Conservation (phyloP, 495 filamentous ascomycete genomes). For the Aspergillus kassunensis region DNA sequence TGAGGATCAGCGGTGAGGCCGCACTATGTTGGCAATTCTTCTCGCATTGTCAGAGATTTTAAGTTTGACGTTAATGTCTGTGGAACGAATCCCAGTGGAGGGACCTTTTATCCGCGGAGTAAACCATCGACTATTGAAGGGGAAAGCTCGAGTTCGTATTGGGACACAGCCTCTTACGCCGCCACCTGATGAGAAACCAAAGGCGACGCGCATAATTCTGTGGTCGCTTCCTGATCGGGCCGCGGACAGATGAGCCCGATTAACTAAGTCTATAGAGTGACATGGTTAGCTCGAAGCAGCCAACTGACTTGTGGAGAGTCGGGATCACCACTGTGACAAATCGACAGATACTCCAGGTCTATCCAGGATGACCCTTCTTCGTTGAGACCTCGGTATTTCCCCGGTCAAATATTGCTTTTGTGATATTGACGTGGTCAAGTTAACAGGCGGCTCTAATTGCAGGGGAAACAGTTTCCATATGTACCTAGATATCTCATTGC, state of each 20-base stretch:
- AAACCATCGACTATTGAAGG: neutral
- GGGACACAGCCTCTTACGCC: neutral
- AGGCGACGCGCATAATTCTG: neutral
- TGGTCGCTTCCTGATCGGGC: neutral
- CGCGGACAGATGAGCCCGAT: neutral
- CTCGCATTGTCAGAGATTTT: slow-evolving; percentile 6
- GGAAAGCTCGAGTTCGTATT: neutral
- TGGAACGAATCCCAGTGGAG: slow-evolving; percentile 21
- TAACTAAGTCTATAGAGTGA: neutral
- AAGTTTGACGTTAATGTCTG: neutral
- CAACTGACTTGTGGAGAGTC: neutral
- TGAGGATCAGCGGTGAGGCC: slow-evolving; percentile 17
- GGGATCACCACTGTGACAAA: neutral
- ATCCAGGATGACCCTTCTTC: neutral
- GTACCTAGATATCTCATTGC: neutral
- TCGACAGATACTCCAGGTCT: neutral
- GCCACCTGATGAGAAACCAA: neutral
- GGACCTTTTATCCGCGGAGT: too few species aligned
- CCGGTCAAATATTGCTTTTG: neutral
- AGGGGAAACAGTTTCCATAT: neutral
- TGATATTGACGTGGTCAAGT: neutral
- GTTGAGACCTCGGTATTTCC: neutral
- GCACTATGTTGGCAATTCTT: neutral
- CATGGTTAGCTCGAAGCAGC: neutral
- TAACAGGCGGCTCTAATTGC: neutral